Conservation (phyloP, 2,329 filamentous ascomycete genomes). For the Neophaeococcomyces aloes region DNA sequence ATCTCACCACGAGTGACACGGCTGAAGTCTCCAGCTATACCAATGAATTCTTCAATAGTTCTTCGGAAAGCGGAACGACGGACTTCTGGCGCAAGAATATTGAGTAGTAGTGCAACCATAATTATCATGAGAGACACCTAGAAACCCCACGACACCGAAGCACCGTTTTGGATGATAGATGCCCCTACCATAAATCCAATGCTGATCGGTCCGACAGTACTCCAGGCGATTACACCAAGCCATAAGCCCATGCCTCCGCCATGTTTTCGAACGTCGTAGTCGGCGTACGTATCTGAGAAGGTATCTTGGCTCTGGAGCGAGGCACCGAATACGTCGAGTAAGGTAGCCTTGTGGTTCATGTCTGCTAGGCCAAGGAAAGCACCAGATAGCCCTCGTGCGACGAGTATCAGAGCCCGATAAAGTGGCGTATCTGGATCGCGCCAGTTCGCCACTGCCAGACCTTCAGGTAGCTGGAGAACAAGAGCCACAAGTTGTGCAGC, state of each 20-base stretch:
- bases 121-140: conserved; percentile 61
- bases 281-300: conserved; percentile 59
- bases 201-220: conserved; percentile 60
- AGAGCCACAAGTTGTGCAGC: conserved; percentile 57
- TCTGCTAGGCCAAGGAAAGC: conserved; percentile 62
- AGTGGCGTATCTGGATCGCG: conserved; percentile 46
- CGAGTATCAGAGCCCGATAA: conserved; percentile 52
- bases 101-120: conserved; percentile 55
- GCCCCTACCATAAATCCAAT: conserved; percentile 64
- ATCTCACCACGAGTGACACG: conserved; percentile 61
- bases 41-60: conserved; percentile 52
- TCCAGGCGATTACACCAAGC: conserved; percentile 70
- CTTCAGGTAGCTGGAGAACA: conserved; percentile 66
- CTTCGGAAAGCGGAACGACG: conserved; percentile 57
- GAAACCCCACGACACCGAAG: conserved; percentile 63
- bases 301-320: conserved; percentile 62
- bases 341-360: conserved; percentile 62
- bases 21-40: conserved; percentile 19
- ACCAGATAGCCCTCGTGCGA: conserved; percentile 56
- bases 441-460: conserved; percentile 49
- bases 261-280: conserved; percentile 59
- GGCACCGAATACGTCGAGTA: conserved; percentile 66
- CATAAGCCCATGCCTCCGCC: conserved; percentile 72
- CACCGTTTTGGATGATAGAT: conserved; percentile 50
- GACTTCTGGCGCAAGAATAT: conserved; percentile 62